Evolutionary conservation across 2,329 filamentous ascomycete genomes (phyloP), one percentile per base, ranked within the genome.

Genomic region (Xylariaceae sp.): DNA sequence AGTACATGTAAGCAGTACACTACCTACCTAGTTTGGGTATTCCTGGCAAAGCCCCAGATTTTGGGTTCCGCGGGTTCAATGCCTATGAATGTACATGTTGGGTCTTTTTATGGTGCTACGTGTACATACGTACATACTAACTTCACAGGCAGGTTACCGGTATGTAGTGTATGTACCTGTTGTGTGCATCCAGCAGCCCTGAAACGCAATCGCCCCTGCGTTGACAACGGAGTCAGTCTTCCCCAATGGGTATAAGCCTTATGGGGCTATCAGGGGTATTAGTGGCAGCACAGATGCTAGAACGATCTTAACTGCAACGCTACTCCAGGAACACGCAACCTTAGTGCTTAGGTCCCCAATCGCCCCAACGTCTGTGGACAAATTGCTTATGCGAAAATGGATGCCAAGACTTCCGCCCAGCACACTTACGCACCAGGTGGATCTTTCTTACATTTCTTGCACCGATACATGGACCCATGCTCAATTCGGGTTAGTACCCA

Each of bases 201-300:
- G 57, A 60, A 62, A 62, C 60, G 54, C 56, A 57, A 41, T 40
- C 44, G 20, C 57, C 60, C 60, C 57, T 62, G 60, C 60, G 50
- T 60, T 54, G 49, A 52, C 41, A 20, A 54, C 56, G 60, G 54
- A 54, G 54, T 20, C 50, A 49, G 57, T 56, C 23, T 26, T 4
- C 23, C 57, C 44, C 20, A 54, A 60, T 46, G 44, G 54, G 60
- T 56, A 42, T 40, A 46, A 43, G 48, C 50, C 32, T 48, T 48
- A 48, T 50, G 37, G 54, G 44, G 26, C 45, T 40, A 46, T 54
- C 41, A 47, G 45, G 44, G 40, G 42, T 21, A 46, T 54, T 32
- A 47, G 45, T 40, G 40, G 42, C 19, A 23, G 23, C 42, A 48
- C 45, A 50, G 40, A 49, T 56, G 49, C 55, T 61, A 53, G 51